Base-by-base conservation (phyloP, 768 basidiomycete genomes). In the Lactarius evosmus region DNA sequence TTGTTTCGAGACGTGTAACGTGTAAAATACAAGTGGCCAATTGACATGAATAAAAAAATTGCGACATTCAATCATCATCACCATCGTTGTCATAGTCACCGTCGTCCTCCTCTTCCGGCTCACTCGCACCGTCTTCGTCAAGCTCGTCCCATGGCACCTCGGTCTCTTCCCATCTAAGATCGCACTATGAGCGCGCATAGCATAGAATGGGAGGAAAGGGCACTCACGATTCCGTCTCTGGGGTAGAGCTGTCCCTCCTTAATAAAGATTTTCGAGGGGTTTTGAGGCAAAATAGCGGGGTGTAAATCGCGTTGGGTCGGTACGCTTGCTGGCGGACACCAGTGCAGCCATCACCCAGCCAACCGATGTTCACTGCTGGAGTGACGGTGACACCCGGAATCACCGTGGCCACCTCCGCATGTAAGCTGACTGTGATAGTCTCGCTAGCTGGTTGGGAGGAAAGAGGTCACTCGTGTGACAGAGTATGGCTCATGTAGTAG, bases 141-240 rank as follows among this genome's bases (percentile, higher is more conserved):
- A 65, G 54, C 34, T 56, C 22, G 12, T 60, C 25, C 63, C 63
- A 61, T 5, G 63, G 63, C 29, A 61, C 59, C 12, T 56, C 58
- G 8, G 55, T n/a, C 12, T 65, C 59, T 14, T 33, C 36, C 63
- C 63, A 65, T 29, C 63, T 65, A n/a, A n/a, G 32, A 51, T 40
- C 63, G 32, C 44, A 6, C 25, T 12, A 30, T 60, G 22, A 65
- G 54, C 44, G 11, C 36, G n/a, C 41, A 30, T 41, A 22, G 22
- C 29, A 50, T 44, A 8, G n/a, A 33, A 34, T 7, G 38, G 33
- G 46, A 9, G 19, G 1, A 51, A 25, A 3, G 29, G 25, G 25
- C 14, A 33, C 63, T 41, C 38, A 65, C 63, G 25, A 14, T 17
- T 60, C 63, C 54, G 16, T 41, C 30, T 12, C 54, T 9, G 7